phyloP scores from a whole-genome alignment of 129 eudicot species.

The Pulicaria dysenterica region DNA sequence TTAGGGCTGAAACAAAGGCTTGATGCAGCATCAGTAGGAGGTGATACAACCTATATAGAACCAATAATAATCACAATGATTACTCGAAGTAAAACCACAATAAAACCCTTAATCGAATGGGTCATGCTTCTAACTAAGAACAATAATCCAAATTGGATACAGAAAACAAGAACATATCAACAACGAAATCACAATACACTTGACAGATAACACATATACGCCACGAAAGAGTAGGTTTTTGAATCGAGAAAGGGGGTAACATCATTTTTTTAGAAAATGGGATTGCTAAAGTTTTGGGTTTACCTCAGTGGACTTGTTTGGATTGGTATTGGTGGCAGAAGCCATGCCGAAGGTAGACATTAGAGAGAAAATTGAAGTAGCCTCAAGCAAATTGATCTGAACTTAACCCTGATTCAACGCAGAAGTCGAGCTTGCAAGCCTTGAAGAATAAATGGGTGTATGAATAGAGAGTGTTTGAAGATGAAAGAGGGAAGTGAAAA shows the following conservation, averaged over 20 bases:
- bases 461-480: slow-evolving; percentile 9
- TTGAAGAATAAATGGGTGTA: slow-evolving; percentile 2
- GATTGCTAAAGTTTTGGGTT: background rate
- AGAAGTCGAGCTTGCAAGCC: background rate
- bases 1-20: slow-evolving; percentile 84
- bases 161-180: background rate
- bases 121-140: slow-evolving; percentile 4
- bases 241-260: background rate
- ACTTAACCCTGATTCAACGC: slow-evolving; percentile 18
- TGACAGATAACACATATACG: background rate
- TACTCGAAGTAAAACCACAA: background rate
- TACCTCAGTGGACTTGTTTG: slow-evolving; percentile 73
- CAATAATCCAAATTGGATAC: background rate
- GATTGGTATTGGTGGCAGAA: slow-evolving; percentile 49
- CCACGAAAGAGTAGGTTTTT: background rate
- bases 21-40: slow-evolving; percentile 76
- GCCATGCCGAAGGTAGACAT: slow-evolving; percentile 60
- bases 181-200: background rate
- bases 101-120: background rate
- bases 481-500: slow-evolving; percentile 8
- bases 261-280: background rate
- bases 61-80: background rate
- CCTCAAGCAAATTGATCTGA: background rate
- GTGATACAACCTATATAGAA: slow-evolving; percentile 55
- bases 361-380: background rate